These are phyloP conservation scores for Theileria equi DNA, from an alignment of 169 alveolate genomes.

Conservation along the genomic window DNA sequence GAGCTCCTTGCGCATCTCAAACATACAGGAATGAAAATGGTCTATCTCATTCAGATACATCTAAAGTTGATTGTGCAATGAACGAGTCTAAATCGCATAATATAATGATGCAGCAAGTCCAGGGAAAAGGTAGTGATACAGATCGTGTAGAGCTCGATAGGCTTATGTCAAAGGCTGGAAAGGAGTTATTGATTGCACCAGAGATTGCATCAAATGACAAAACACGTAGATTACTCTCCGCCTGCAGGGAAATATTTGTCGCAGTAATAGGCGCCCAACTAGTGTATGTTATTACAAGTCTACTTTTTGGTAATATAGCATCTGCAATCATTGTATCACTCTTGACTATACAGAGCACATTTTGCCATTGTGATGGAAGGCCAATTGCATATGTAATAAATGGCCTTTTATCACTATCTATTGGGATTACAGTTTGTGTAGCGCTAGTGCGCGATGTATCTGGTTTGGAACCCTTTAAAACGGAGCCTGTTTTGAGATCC, in stretches of 20 bases:
- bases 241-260: slow-evolving; percentile 55
- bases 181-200: slow-evolving; percentile 48
- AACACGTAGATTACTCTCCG: slow-evolving; percentile 25
- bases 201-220: slow-evolving; percentile 53
- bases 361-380: slow-evolving; percentile 66
- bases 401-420: slow-evolving; percentile 42
- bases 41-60: too few relatives aligned
- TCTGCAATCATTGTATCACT: slow-evolving; percentile 52
- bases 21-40: too few relatives aligned
- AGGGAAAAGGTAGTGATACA: too few relatives aligned
- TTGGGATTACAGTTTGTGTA: slow-evolving; percentile 30
- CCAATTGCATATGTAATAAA: slow-evolving; percentile 59
- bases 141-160: slow-evolving; percentile 26
- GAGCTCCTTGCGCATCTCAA: too few relatives aligned
- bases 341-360: slow-evolving; percentile 48
- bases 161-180: slow-evolving; percentile 33
- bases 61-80: too few relatives aligned
- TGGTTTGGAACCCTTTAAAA: slow-evolving; percentile 58
- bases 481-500: slow-evolving; percentile 58
- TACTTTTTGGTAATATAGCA: slow-evolving; percentile 52
- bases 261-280: slow-evolving; percentile 57
- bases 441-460: slow-evolving; percentile 43
- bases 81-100: slow-evolving; percentile 15
- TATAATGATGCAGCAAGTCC: slow-evolving; percentile 14
- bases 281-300: slow-evolving; percentile 51